Evolutionary conservation across 2,329 filamentous ascomycete genomes (phyloP).

Genomic region (Diaporthe sp.): DNA sequence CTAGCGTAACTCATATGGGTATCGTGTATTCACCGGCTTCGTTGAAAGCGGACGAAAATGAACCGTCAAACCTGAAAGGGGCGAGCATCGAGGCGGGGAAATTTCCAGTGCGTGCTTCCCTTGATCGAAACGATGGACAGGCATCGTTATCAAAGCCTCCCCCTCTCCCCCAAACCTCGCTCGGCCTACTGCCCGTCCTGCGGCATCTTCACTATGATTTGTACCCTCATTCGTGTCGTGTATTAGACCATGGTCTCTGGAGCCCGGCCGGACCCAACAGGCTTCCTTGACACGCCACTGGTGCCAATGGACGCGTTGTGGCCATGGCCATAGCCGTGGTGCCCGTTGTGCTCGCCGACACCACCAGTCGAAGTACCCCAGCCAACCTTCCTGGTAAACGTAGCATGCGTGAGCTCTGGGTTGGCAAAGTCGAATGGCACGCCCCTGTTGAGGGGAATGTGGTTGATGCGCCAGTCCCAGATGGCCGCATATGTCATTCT

Average conservation of each 20-base stretch:
- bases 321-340: background rate
- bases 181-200: too few species aligned
- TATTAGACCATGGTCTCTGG: slow-evolving; percentile 38
- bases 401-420: slow-evolving; percentile 44
- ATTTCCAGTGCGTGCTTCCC: background rate
- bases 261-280: slow-evolving; percentile 14
- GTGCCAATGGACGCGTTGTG: slow-evolving; percentile 22
- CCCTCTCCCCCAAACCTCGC: too few species aligned
- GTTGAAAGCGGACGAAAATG: background rate
- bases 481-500: slow-evolving; percentile 76
- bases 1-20: slow-evolving; percentile 19
- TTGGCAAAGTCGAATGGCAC: slow-evolving; percentile 51
- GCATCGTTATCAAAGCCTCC: too few species aligned
- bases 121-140: background rate
- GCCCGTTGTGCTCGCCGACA: background rate
- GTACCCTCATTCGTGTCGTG: background rate
- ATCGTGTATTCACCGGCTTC: slow-evolving; percentile 18
- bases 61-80: background rate
- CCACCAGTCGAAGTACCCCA: slow-evolving; percentile 43
- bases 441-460: slow-evolving; percentile 71
- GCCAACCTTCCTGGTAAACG: slow-evolving; percentile 47
- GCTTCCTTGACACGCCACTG: slow-evolving; percentile 35
- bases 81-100: background rate
- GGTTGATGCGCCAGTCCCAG: slow-evolving; percentile 78
- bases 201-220: background rate